Conservation (phyloP, 2,329 filamentous ascomycete species). For the Fusarium sp. region DNA sequence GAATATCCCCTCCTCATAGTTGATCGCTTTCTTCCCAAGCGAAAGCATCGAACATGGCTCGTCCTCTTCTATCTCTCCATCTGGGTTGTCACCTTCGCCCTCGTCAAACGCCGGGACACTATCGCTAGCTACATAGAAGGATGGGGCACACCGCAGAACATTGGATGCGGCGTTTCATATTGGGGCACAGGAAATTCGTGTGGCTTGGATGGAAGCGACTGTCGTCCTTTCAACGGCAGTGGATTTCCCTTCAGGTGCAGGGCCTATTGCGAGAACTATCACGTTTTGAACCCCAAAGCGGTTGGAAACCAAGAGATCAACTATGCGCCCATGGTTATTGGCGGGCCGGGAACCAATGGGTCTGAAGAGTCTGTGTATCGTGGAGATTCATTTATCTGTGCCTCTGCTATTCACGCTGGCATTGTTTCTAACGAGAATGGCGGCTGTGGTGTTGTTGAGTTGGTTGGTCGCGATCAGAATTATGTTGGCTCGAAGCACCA, state of each 20-base stretch:
- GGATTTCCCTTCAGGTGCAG: slow-evolving; percentile 82
- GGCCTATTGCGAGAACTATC: slow-evolving; percentile 75
- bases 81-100: slow-evolving; percentile 78
- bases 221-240: slow-evolving; percentile 79
- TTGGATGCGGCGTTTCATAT: slow-evolving; percentile 77
- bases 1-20: slow-evolving; percentile 74
- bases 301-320: slow-evolving; percentile 77
- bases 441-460: slow-evolving; percentile 83
- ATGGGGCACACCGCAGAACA: slow-evolving; percentile 74
- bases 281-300: slow-evolving; percentile 78
- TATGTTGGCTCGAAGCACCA: slow-evolving; percentile 76
- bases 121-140: slow-evolving; percentile 71
- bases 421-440: slow-evolving; percentile 78
- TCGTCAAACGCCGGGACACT: slow-evolving; percentile 76
- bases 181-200: slow-evolving; percentile 80
- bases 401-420: slow-evolving; percentile 85
- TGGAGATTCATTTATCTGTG: slow-evolving; percentile 90
- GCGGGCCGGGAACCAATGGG: slow-evolving; percentile 67
- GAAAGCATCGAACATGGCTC: slow-evolving; percentile 69
- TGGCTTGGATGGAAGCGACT: slow-evolving; percentile 79
- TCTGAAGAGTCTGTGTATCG: slow-evolving; percentile 75
- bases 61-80: slow-evolving; percentile 71
- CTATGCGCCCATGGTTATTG: slow-evolving; percentile 75
- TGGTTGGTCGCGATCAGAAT: slow-evolving; percentile 75
- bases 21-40: slow-evolving; percentile 71